Percentiles rank a stretch among this genome's conserved stretches.
These are phyloP conservation scores for Fusarium sp. DNA, from an alignment of 2,329 filamentous ascomycete genomes.

Conservation along the genomic window DNA sequence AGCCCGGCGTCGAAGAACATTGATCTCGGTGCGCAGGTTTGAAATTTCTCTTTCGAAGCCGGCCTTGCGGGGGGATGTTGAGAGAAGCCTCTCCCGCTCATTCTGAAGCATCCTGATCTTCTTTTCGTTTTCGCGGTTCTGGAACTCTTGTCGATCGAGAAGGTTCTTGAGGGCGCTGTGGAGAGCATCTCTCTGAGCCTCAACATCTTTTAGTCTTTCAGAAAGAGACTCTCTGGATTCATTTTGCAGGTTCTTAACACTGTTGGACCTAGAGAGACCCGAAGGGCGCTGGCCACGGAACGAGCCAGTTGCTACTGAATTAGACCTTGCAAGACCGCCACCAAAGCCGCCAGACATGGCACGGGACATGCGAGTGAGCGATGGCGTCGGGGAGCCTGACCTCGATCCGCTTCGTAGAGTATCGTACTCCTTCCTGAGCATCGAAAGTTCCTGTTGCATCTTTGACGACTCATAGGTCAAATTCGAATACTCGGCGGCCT, in stretches of 20 bases:
- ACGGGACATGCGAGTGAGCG: conserved; percentile 49
- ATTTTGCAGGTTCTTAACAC: conserved; percentile 63
- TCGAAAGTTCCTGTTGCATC: conserved; percentile 88
- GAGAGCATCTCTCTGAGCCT: conserved; percentile 92
- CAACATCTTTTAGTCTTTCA: conserved; percentile 91
- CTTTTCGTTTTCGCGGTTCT: conserved; percentile 87
- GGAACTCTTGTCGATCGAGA: conserved; percentile 86
- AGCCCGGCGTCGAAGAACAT: conserved; percentile 84
- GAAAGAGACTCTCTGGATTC: conserved; percentile 79
- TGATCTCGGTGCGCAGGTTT: conserved; percentile 86
- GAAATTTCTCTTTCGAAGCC: conserved; percentile 89
- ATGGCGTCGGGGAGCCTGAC: conserved; percentile 44
- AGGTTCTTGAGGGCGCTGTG: conserved; percentile 89
- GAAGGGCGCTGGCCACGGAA: conserved; percentile 58
- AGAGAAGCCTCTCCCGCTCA: conserved; percentile 82
- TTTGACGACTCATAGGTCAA: conserved; percentile 85
- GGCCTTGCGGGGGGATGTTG: conserved; percentile 77
- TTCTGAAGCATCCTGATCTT: conserved; percentile 82
- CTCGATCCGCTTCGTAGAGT: conserved; percentile 63
- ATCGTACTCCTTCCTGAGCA: conserved; percentile 78
- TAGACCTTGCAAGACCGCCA: conserved; percentile 74
- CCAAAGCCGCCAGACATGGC: conserved; percentile 65
- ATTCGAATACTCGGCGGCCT: conserved; percentile 80
- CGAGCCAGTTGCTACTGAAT: conserved; percentile 74
- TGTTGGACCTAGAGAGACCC: conserved; percentile 72